Evolutionary conservation across 805 yeast genomes (phyloP).

Genomic region (Ogataea parapolymorpha): DNA sequence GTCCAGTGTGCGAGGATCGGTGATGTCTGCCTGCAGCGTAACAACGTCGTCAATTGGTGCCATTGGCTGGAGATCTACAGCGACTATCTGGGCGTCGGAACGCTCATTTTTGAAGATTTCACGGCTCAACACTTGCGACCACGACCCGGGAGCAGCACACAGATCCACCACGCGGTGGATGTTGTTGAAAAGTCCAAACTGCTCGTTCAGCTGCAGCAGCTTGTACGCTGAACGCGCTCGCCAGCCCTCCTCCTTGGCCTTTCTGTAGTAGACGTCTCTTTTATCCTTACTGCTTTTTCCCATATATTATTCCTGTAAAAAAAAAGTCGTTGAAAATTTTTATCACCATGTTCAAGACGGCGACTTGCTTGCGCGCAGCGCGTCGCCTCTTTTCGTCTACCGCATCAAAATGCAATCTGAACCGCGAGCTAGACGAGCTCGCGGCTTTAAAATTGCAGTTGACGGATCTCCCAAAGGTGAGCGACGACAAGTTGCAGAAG

Average conservation of each 20-base stretch:
- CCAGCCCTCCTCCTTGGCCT: slow-evolving; percentile 98
- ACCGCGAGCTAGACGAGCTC: slow-evolving; percentile 26
- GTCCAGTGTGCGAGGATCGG: slow-evolving; percentile 86
- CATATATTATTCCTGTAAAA: slow-evolving; percentile 41
- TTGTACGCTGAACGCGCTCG: slow-evolving; percentile 97
- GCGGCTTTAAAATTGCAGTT: slow-evolving; percentile 24
- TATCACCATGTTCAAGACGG: slow-evolving; percentile 6
- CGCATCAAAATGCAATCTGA: slow-evolving; percentile 13
- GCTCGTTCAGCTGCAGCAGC: slow-evolving; percentile 83
- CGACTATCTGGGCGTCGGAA: slow-evolving; percentile 61
- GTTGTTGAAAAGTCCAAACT: slow-evolving; percentile 74
- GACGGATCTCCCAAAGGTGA: slow-evolving; percentile 13
- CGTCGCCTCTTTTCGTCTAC: slow-evolving; percentile 3
- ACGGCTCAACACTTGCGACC: slow-evolving; percentile 92
- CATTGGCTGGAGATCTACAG: slow-evolving; percentile 97
- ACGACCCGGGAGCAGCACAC: slow-evolving; percentile 98
- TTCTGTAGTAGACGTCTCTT: slow-evolving; percentile 85
- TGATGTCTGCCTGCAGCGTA: slow-evolving; percentile 92
- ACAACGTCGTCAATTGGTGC: slow-evolving; percentile 91
- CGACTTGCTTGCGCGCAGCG: slow-evolving; percentile 4
- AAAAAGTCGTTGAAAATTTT: slow-evolving; percentile 7
- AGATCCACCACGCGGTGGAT: slow-evolving; percentile 87
- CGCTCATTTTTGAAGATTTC: slow-evolving; percentile 45
- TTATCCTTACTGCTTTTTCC: slow-evolving; percentile 95
- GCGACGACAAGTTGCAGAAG: slow-evolving; percentile 18